phyloP scores from a whole-genome alignment of 2,329 filamentous ascomycete genomes.

The Cladophialophora chaetospira region DNA sequence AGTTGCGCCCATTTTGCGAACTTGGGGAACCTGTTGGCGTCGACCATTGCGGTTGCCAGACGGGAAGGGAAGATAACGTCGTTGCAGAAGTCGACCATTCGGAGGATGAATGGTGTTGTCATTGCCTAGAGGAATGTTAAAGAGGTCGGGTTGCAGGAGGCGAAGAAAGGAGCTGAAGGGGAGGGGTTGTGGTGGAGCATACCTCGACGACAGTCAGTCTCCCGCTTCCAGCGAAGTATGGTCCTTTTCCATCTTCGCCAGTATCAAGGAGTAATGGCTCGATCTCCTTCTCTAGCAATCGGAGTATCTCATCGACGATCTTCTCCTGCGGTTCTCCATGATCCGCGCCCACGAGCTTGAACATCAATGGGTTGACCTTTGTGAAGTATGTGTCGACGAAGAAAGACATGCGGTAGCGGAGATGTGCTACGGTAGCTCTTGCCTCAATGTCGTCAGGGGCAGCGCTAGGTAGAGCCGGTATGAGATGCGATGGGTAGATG shows the following conservation, averaged over 20 bases:
- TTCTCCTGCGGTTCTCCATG: slow-evolving; percentile 54
- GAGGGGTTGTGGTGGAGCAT: slow-evolving; percentile 32
- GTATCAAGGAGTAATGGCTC: slow-evolving; percentile 63
- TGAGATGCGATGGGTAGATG: slow-evolving; percentile 66
- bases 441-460: not conserved
- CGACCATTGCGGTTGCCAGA: slow-evolving; percentile 45
- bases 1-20: slow-evolving; percentile 69
- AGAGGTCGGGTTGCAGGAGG: slow-evolving; percentile 1
- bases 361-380: slow-evolving; percentile 58
- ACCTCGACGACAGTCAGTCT: slow-evolving; percentile 75
- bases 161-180: not conserved
- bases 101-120: slow-evolving; percentile 67
- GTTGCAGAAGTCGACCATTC: slow-evolving; percentile 56
- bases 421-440: slow-evolving; percentile 61
- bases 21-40: slow-evolving; percentile 54
- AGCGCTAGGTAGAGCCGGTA: slow-evolving; percentile 38
- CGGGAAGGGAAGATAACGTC: slow-evolving; percentile 47
- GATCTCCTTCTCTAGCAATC: slow-evolving; percentile 66
- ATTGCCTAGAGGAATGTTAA: slow-evolving; percentile 51
- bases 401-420: slow-evolving; percentile 68
- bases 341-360: slow-evolving; percentile 52
- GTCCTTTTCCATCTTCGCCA: slow-evolving; percentile 35
- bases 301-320: slow-evolving; percentile 55
- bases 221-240: slow-evolving; percentile 66
- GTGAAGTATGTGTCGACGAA: slow-evolving; percentile 70